Evolutionary conservation across 2,329 filamentous ascomycete genomes (phyloP).

Genomic region (Calonectria leucothoes): DNA sequence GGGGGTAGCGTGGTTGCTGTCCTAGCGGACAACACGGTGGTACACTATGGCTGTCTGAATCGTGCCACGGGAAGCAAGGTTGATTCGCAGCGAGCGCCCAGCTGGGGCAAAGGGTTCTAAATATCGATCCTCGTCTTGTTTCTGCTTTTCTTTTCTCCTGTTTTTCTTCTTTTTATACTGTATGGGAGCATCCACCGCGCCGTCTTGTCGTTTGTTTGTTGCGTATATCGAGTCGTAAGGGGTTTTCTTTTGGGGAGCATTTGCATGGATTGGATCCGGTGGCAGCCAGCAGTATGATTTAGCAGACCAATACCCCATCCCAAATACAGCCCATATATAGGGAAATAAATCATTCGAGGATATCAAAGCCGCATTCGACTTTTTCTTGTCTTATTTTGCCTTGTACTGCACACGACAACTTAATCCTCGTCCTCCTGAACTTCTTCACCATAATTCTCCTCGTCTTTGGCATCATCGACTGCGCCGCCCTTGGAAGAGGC

Average conservation of each 20-base stretch:
- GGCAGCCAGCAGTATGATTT: conserved; percentile 35
- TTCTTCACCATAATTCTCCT: conserved; percentile 90
- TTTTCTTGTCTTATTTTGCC: background rate
- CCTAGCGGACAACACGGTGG: conserved; percentile 83
- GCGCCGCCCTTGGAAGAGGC: conserved; percentile 38
- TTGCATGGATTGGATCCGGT: conserved; percentile 35
- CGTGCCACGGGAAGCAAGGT: conserved; percentile 54
- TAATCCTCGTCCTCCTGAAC: conserved; percentile 72
- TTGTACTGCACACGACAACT: background rate
- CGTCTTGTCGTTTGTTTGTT: conserved; percentile 23
- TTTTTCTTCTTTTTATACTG: conserved; percentile 5
- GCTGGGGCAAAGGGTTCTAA: conserved; percentile 53
- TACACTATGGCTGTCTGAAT: conserved; percentile 83
- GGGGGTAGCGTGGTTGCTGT: conserved; percentile 93
- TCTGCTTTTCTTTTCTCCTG: conserved; percentile 18
- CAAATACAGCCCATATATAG: conserved; percentile 26
- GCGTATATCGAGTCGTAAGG: conserved; percentile 13
- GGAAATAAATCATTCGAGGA: conserved; percentile 10
- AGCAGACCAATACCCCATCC: conserved; percentile 39
- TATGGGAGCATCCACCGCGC: conserved; percentile 20
- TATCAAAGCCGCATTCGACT: background rate
- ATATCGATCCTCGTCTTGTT: conserved; percentile 26
- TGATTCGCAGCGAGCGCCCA: conserved; percentile 46
- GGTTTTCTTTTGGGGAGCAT: conserved; percentile 30
- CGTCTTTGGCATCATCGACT: conserved; percentile 69